These are phyloP conservation scores for Eucalyptus dawsonii DNA, from an alignment of 345 rosid genomes.

Conservation along the genomic window DNA sequence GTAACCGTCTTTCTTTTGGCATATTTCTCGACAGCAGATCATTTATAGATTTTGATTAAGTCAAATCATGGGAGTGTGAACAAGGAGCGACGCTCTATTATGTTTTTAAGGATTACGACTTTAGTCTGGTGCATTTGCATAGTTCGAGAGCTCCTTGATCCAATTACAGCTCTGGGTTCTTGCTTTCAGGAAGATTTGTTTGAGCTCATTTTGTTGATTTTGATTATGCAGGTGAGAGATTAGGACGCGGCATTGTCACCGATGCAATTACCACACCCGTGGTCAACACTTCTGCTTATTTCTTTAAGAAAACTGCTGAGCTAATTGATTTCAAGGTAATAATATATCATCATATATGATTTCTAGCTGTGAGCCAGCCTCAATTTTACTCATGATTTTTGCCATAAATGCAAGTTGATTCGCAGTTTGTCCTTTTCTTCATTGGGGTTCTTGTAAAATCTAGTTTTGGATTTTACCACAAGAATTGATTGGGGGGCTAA, in stretches of 20 bases:
- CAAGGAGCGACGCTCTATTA: not conserved
- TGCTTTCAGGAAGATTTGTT: not conserved
- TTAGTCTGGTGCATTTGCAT: not conserved
- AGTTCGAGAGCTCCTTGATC: not conserved
- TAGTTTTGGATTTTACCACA: not conserved
- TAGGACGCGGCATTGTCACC: conserved; percentile 90
- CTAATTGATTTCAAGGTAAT: conserved; percentile 90
- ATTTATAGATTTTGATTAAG: not conserved
- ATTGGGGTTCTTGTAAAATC: not conserved
- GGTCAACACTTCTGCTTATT: conserved; percentile 87
- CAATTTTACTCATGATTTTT: not conserved
- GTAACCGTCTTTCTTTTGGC: not conserved
- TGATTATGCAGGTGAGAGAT: conserved; percentile 59
- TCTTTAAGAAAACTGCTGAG: conserved; percentile 79
- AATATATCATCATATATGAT: not conserved
- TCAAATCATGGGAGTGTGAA: not conserved
- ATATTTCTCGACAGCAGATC: not conserved
- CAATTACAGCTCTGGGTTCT: not conserved
- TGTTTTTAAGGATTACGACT: not conserved
- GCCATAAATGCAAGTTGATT: not conserved
- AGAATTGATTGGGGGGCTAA: not conserved
- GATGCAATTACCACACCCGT: conserved; percentile 98
- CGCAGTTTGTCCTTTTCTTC: not conserved
- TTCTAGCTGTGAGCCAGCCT: not conserved
- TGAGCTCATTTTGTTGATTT: not conserved